Base-by-base conservation (phyloP, 2,329 filamentous ascomycete genomes). In the Hawksworthiomyces lignivorus region DNA sequence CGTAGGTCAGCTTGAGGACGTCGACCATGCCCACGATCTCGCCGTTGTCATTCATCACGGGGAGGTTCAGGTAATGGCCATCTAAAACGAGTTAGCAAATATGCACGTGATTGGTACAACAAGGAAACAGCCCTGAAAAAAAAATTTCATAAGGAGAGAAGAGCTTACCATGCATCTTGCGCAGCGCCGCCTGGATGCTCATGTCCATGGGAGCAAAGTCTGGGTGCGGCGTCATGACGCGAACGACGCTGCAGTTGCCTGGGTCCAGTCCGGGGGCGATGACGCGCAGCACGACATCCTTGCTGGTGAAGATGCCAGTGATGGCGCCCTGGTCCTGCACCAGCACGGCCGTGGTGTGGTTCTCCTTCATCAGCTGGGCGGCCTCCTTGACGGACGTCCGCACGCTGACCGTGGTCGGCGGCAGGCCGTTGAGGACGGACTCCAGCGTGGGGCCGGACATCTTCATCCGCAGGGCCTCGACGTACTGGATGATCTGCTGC, bases 11-110 rank as follows among this genome's bases (percentile, higher is more conserved):
- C 69, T 97, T 97, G 48, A 98, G 77, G 45, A 98, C 92, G 63
- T 98, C 92, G 20, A 98, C 92, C 92, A 98, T 98, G 56, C 92
- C 92, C 45, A 98, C 92, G 58, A 98, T 98, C 64, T 98, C 92
- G 50, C 90, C 92, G 48, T 78, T 75, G 52, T 94, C 88, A 63
- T 96, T 96, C 92, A 98, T 98, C 49, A 98, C 92, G 8, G 92
- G 92, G 33, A 98, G 71, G 62, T 98, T 98, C 42, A 98, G 79
- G 63, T 98, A 98, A 64, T 98, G 92, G 12, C 92, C 92, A 69
- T 98, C 90, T 94, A 54, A 48, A 58, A 37, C 43, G 49, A 37
- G 41, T 36, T 15, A 43, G 33, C 20, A 22, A n/a, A n/a, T n/a
- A n/a, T n/a, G n/a, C n/a, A n/a, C n/a, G n/a, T n/a, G n/a, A n/a